A percentile compares a stretch with the other conserved stretches of the same genome.
Evolutionary conservation across 129 eudicot genomes (phyloP).

Genomic region (Oenanthe sinensis): DNA sequence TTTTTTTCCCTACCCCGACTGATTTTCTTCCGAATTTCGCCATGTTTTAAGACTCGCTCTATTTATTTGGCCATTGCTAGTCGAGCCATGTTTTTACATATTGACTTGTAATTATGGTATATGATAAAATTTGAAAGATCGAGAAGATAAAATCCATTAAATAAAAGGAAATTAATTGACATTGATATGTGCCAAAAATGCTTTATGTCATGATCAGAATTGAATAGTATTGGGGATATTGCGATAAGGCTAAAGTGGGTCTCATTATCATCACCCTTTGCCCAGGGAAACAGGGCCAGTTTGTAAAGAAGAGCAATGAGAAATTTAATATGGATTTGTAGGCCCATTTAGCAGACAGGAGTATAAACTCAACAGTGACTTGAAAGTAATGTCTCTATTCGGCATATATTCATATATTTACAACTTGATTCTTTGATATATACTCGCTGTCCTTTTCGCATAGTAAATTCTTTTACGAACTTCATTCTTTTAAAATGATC

Average conservation of each 20-base stretch:
- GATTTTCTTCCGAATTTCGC: no score
- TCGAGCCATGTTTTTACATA: no score
- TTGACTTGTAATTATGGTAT: no score
- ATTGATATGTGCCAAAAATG: background rate
- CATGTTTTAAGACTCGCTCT: no score
- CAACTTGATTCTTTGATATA: background rate
- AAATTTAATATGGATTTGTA: constrained; percentile 2
- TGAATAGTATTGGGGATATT: background rate
- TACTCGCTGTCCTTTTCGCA: background rate
- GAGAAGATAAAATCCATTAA: background rate
- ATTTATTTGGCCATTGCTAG: no score
- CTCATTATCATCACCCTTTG: constrained; percentile 7
- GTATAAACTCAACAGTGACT: constrained; percentile 2
- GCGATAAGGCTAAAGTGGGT: constrained; percentile 21
- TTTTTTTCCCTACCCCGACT: no score
- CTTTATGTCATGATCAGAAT: background rate
- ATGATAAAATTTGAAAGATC: background rate
- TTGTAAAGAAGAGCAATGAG: background rate
- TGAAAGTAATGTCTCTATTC: constrained; percentile 8
- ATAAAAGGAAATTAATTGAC: background rate
- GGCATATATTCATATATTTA: background rate
- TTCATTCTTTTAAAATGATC: no score
- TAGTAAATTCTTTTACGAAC: background rate
- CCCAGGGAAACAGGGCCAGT: constrained; percentile 17
- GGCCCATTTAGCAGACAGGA: constrained; percentile 13